These are phyloP conservation scores for Mariannaea sp. DNA, from an alignment of 2,329 filamentous ascomycete species.

Conservation along the genomic window DNA sequence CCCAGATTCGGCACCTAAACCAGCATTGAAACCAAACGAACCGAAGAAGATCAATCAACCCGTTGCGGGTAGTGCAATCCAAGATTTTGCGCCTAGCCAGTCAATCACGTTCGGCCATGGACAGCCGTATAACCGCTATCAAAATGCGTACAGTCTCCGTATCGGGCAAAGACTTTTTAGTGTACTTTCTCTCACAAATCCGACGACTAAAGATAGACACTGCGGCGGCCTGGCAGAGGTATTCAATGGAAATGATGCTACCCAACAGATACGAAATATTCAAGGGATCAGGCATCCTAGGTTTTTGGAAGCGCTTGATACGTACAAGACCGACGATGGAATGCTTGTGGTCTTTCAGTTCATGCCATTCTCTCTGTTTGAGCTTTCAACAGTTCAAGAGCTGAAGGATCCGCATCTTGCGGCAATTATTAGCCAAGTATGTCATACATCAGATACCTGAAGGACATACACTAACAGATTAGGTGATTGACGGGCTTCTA, in stretches of 20 bases:
- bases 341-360: background rate
- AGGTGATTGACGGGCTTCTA: background rate
- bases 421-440: background rate
- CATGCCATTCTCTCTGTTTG: background rate
- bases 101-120: background rate
- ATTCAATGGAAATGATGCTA: background rate
- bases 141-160: background rate
- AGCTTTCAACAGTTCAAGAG: background rate
- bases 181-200: background rate
- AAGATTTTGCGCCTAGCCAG: background rate
- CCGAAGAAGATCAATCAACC: too few relatives aligned
- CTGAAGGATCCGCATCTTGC: background rate
- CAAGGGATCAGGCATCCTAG: background rate
- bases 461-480: background rate
- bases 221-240: background rate
- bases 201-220: background rate
- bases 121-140: background rate
- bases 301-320: background rate
- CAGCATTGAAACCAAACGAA: too few relatives aligned
- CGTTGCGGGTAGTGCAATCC: too few relatives aligned
- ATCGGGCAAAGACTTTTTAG: background rate
- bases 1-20: too few relatives aligned
- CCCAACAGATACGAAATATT: background rate
- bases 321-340: background rate
- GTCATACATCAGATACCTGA: background rate